These are phyloP conservation scores for Neoboletus brunneissimus DNA, from an alignment of 768 basidiomycete genomes.

Conservation along the genomic window DNA sequence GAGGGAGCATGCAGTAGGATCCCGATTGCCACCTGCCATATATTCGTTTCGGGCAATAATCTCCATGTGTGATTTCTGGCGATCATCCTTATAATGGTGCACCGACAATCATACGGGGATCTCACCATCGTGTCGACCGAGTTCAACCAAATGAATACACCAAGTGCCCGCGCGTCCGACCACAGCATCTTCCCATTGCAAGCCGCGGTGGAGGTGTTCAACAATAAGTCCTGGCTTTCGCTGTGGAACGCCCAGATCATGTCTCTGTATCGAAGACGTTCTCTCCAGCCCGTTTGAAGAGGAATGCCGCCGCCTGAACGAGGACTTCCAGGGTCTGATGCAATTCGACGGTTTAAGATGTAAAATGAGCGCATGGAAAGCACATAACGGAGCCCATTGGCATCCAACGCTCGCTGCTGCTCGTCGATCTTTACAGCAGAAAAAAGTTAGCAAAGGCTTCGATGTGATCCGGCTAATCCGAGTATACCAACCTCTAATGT, in stretches of 20 bases:
- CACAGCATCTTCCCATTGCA: constrained; percentile 87
- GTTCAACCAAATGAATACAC: constrained; percentile 85
- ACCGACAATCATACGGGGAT: constrained; percentile 6
- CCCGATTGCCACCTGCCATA: constrained; percentile 80
- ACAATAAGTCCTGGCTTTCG: constrained; percentile 84
- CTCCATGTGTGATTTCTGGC: constrained; percentile 79
- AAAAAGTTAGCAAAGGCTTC: neutral
- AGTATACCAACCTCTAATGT: constrained; percentile 67
- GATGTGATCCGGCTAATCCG: neutral
- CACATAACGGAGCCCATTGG: constrained; percentile 90
- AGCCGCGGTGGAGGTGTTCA: constrained; percentile 64
- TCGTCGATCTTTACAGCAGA: constrained; percentile 68
- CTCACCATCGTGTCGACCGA: constrained; percentile 77
- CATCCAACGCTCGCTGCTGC: constrained; percentile 85
- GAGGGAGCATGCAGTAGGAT: constrained; percentile 86
- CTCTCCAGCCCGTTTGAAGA: constrained; percentile 56
- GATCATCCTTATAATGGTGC: neutral
- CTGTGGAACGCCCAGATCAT: constrained; percentile 98
- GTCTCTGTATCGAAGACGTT: constrained; percentile 87
- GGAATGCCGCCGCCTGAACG: constrained; percentile 40
- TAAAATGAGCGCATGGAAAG: constrained; percentile 91
- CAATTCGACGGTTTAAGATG: constrained; percentile 68
- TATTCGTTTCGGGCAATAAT: constrained; percentile 89
- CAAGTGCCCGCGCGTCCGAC: constrained; percentile 83
- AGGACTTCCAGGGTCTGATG: constrained; percentile 47